Conservation (phyloP, 2,329 filamentous ascomycete genomes). For the Aspergillus puulaauensis region DNA sequence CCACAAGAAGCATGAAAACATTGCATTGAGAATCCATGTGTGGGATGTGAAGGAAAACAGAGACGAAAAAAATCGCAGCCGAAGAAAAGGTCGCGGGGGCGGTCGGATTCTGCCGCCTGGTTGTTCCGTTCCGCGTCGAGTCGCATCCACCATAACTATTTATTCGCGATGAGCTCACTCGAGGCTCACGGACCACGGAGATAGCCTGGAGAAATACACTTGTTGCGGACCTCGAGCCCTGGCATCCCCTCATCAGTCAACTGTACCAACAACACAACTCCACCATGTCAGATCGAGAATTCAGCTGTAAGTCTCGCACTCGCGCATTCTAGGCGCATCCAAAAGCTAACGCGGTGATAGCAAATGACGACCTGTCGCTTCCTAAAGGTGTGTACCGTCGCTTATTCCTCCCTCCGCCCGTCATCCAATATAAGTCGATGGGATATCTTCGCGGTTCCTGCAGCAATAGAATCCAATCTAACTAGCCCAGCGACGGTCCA, state of each 20-base stretch:
- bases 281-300: slow-evolving; percentile 57
- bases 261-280: background rate
- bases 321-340: slow-evolving; percentile 11
- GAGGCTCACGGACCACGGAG: background rate
- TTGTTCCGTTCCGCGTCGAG: slow-evolving; percentile 20
- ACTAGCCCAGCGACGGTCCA: slow-evolving; percentile 61
- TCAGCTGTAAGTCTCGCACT: slow-evolving; percentile 43
- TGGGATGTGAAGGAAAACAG: slow-evolving; percentile 17
- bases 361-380: slow-evolving; percentile 60
- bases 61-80: slow-evolving; percentile 24
- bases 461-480: background rate
- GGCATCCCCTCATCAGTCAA: background rate
- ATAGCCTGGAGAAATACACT: background rate
- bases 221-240: background rate
- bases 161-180: slow-evolving; percentile 8
- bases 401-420: background rate
- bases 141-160: slow-evolving; percentile 12
- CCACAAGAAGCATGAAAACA: slow-evolving; percentile 4
- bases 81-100: slow-evolving; percentile 22
- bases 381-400: slow-evolving; percentile 51
- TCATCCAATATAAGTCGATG: too few species aligned
- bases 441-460: too few species aligned
- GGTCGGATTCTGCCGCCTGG: slow-evolving; percentile 28
- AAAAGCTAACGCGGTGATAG: slow-evolving; percentile 34
- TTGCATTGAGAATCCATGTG: slow-evolving; percentile 9